These are phyloP conservation scores for Marasmius fiardii DNA, from an alignment of 1,284 basidiomycete species.

Conservation along the genomic window DNA sequence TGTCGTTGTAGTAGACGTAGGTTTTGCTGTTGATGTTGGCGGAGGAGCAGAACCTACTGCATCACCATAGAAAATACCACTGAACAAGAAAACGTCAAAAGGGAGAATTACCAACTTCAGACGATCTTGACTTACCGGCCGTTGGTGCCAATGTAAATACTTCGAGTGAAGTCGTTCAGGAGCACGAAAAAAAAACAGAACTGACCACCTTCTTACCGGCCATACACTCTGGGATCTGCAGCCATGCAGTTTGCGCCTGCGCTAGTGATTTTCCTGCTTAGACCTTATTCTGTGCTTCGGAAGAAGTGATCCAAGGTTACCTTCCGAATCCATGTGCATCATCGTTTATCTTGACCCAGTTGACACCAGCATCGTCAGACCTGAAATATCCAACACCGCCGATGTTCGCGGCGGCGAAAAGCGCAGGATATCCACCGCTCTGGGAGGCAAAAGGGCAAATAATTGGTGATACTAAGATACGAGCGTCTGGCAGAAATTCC, in stretches of 20 bases:
- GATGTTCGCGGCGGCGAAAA: constrained; percentile 55
- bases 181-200: neutral
- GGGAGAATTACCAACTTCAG: neutral
- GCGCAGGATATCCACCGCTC: constrained; percentile 48
- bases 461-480: neutral
- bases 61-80: constrained; percentile 59
- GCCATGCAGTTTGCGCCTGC: constrained; percentile 45
- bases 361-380: constrained; percentile 54
- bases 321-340: constrained; percentile 54
- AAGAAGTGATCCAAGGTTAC: neutral
- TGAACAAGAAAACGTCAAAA: neutral
- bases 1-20: constrained; percentile 14
- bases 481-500: neutral
- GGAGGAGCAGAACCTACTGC: constrained; percentile 35
- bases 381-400: constrained; percentile 50
- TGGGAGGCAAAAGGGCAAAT: neutral
- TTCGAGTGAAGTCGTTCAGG: constrained; percentile 18
- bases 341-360: constrained; percentile 63
- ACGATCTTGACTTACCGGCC: constrained; percentile 32
- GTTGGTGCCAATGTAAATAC: constrained; percentile 64
- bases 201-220: constrained; percentile 35
- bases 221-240: constrained; percentile 52
- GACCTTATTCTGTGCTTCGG: too few species aligned
- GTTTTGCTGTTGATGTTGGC: constrained; percentile 23
- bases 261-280: constrained; percentile 17